A percentile compares a stretch with the other conserved stretches of the same genome.
These are phyloP conservation scores for Yamadazyma sp. DNA, from an alignment of 805 yeast species.

Conservation along the genomic window DNA sequence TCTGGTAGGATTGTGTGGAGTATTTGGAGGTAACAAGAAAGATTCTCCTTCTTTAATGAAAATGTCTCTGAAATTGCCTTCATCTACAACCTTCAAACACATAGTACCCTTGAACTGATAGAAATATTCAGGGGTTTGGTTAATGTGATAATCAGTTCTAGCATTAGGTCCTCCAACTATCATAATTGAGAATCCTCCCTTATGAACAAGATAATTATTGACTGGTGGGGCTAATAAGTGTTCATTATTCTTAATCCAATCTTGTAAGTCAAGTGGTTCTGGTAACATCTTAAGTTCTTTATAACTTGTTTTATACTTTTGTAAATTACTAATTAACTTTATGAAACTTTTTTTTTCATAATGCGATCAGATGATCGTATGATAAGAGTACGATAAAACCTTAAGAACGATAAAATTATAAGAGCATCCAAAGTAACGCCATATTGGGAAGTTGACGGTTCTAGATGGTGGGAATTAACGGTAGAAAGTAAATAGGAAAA, in stretches of 20 bases:
- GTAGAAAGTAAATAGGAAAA: no score
- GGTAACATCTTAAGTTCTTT: constrained; percentile 51
- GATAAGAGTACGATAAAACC: no score
- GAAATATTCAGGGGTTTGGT: constrained; percentile 94
- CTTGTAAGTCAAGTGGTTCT: constrained; percentile 71
- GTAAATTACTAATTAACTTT: no score
- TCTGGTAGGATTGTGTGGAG: constrained; percentile 88
- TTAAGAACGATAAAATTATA: no score
- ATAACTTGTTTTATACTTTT: no score
- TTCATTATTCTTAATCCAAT: constrained; percentile 77
- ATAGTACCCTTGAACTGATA: constrained; percentile 83
- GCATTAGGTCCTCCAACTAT: constrained; percentile 95
- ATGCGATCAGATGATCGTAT: no score
- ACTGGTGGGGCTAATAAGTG: constrained; percentile 87
- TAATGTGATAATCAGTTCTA: constrained; percentile 88
- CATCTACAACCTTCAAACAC: constrained; percentile 75
- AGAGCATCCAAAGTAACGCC: no score
- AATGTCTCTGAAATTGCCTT: constrained; percentile 70
- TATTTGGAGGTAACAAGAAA: constrained; percentile 79
- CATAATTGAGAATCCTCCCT: constrained; percentile 93
- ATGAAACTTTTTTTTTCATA: no score
- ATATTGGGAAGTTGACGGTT: no score
- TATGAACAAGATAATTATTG: constrained; percentile 82
- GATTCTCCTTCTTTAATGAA: constrained; percentile 81
- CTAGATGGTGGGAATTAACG: no score